Evolutionary conservation across 441 rosid genomes (phyloP), one percentile per base, ranked within the genome.

Genomic region (Melastoma candidum): DNA sequence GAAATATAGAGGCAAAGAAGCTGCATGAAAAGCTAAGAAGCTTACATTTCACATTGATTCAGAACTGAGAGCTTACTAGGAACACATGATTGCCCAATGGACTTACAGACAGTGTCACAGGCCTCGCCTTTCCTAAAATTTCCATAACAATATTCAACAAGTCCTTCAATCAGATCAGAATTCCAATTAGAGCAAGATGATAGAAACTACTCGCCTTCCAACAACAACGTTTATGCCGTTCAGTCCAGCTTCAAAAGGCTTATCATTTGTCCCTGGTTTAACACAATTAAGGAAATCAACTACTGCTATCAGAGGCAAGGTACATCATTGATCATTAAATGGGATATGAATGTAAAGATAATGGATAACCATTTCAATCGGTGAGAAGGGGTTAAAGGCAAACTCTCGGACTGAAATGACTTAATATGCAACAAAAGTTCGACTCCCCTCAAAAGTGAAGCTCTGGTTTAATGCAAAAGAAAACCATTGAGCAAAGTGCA

Each of bases 21-120:
- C 12, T 8, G 25, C 14, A 8, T 11, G 8, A 43, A 1, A 25
- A 72, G 41, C 8, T 32, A 32, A 32, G 41, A 32, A 32, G 41
- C 95, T 78, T 68, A 85, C 96, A 79, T 66, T 13, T 83, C 96
- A 65, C 98, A 87, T 46, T 87, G 87, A 65, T 92, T 92, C 46
- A 92, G 86, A 62, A 83, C 77, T 68, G 73, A 36, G 49, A 92
- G 94, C 74, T 87, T 92, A 68, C 84, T 87, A 65, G 72, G 76
- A 60, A 92, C 96, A 32, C 98, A 92, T 17, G 87, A 80, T 60
- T 83, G 83, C 66, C 96, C 94, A 56, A 74, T 70, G 52, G 82
- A 77, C 73, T 77, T 82, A 87, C 98, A 92, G 49, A 73, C 87
- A 36, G 76, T 71, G 69, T 87, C 95, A 56, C 96, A 92, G 49